Conservation (phyloP, 306 rosid species). For the Sicyos edulis region DNA sequence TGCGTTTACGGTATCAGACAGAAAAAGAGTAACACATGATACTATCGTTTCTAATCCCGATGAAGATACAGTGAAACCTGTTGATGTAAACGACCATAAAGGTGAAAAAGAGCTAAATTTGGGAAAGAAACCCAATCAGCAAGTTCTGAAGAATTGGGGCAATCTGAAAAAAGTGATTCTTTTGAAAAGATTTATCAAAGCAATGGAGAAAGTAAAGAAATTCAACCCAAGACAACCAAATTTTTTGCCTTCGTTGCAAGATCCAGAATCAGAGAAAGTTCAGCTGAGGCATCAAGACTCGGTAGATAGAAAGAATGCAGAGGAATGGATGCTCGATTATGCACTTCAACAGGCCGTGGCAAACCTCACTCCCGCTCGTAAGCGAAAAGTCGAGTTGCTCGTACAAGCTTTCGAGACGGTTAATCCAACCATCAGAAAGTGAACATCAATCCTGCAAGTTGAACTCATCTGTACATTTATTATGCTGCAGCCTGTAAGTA, state of each 20-base stretch:
- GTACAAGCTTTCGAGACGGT: conserved; percentile 96
- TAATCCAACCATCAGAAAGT: conserved; percentile 44
- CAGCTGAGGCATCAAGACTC: conserved; percentile 53
- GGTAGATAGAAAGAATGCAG: conserved; percentile 64
- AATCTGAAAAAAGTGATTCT: conserved; percentile 72
- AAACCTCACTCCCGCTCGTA: conserved; percentile 74
- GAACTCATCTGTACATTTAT: conserved; percentile 11
- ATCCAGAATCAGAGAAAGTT: conserved; percentile 57
- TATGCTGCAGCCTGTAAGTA: conserved; percentile 24
- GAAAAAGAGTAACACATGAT: too few species aligned
- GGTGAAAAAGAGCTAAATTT: conserved; percentile 26
- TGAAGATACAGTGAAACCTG: conserved; percentile 25
- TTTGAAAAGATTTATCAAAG: conserved; percentile 75
- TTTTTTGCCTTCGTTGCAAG: conserved; percentile 44
- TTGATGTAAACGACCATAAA: conserved; percentile 23
- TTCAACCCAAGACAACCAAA: conserved; percentile 54
- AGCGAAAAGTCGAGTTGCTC: conserved; percentile 72
- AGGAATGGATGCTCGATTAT: conserved; percentile 96
- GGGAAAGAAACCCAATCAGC: conserved; percentile 35
- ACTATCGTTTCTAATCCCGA: conserved; percentile 13
- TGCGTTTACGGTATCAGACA: too few species aligned
- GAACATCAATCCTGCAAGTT: conserved; percentile 27
- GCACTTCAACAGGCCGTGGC: conserved; percentile 82
- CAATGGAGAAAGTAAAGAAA: conserved; percentile 59
- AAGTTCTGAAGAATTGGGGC: conserved; percentile 61